Evolutionary conservation across 768 basidiomycete species (phyloP).

Genomic region (Trametopsis cervina): DNA sequence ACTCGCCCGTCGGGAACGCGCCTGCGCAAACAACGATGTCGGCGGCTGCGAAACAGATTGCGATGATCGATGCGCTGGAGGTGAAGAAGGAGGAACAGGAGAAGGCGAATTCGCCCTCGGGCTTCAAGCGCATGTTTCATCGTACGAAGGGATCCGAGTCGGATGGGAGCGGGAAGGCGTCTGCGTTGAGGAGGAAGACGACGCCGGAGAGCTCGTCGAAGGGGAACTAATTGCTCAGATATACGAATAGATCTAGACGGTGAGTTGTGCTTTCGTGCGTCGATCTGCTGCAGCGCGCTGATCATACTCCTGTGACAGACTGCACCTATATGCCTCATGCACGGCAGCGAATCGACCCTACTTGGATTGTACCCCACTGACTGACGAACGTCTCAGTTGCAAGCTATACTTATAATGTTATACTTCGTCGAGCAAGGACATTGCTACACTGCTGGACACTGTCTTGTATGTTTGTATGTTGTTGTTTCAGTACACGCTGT

Average conservation of each 20-base stretch:
- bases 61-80: constrained; percentile 51
- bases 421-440: not conserved
- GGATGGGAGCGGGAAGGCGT: not conserved
- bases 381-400: too few species aligned
- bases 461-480: constrained; percentile 4
- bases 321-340: not conserved
- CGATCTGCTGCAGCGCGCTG: not conserved
- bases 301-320: not conserved
- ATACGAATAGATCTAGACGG: not conserved
- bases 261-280: not conserved
- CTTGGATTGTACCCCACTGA: too few species aligned
- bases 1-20: constrained; percentile 8
- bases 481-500: not conserved
- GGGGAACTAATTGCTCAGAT: constrained; percentile 1
- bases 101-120: constrained; percentile 16
- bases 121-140: constrained; percentile 12
- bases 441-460: constrained; percentile 2
- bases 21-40: constrained; percentile 28
- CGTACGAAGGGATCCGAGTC: constrained; percentile 3
- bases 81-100: constrained; percentile 28
- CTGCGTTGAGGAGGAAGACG: constrained; percentile 6
- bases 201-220: constrained; percentile 1
- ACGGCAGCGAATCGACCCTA: too few species aligned
- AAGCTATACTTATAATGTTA: too few species aligned
- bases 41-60: constrained; percentile 55